A percentile compares a stretch with the other conserved stretches of the same genome.
These are phyloP conservation scores for Candida xiaguanensis DNA, from an alignment of 805 yeast genomes.

Conservation along the genomic window DNA sequence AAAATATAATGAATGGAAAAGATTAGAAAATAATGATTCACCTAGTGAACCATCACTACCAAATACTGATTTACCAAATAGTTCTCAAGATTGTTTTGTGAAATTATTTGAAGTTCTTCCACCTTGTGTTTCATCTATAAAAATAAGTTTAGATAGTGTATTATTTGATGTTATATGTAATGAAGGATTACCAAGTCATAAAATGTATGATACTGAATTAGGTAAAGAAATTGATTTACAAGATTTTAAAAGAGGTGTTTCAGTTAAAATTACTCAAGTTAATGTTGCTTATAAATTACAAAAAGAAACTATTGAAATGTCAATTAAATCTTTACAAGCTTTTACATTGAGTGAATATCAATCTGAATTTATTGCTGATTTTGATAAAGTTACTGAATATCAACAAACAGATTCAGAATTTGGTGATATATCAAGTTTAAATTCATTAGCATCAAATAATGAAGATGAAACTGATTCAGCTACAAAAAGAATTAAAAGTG, in stretches of 20 bases:
- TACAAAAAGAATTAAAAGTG: slow-evolving; percentile 29
- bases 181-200: slow-evolving; percentile 36
- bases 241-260: slow-evolving; percentile 37
- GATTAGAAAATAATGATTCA: background rate
- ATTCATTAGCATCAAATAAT: slow-evolving; percentile 17
- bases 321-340: slow-evolving; percentile 23
- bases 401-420: slow-evolving; percentile 16
- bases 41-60: background rate
- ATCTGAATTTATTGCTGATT: slow-evolving; percentile 32
- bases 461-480: slow-evolving; percentile 13
- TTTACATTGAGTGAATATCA: slow-evolving; percentile 36
- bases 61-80: background rate
- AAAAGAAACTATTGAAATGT: slow-evolving; percentile 18
- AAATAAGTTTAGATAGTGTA: slow-evolving; percentile 21
- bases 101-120: slow-evolving; percentile 34
- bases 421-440: slow-evolving; percentile 33
- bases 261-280: slow-evolving; percentile 20
- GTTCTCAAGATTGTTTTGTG: slow-evolving; percentile 9
- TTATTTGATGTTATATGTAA: slow-evolving; percentile 37
- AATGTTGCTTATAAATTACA: slow-evolving; percentile 19
- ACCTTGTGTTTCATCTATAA: slow-evolving; percentile 20
- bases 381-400: slow-evolving; percentile 24
- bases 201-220: slow-evolving; percentile 18
- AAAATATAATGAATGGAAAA: slow-evolving; percentile 16
- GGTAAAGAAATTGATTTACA: slow-evolving; percentile 30